A percentile compares a stretch with the other conserved stretches of the same genome.
These are phyloP conservation scores for Dryadomyces quercivorus DNA, from an alignment of 2,329 filamentous ascomycete species.

Conservation along the genomic window DNA sequence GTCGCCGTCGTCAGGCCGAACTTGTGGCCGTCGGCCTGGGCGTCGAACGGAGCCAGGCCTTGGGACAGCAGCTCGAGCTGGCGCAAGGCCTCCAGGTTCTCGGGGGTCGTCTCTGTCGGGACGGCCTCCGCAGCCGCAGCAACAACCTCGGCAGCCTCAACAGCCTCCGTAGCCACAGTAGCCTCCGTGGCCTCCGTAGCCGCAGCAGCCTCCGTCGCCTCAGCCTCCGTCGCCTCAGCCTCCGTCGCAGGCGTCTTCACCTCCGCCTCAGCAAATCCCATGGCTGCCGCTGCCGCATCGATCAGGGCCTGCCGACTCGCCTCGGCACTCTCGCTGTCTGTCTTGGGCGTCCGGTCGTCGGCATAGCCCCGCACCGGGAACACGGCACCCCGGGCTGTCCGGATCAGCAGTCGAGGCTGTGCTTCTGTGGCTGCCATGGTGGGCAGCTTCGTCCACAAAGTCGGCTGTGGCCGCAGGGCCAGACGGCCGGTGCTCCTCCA, in stretches of 20 bases:
- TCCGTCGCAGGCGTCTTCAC: no score
- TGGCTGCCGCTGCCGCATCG: background rate
- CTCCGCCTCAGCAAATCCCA: background rate
- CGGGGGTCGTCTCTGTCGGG: slow-evolving; percentile 14
- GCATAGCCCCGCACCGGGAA: background rate
- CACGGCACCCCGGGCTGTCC: background rate
- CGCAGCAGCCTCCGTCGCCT: background rate
- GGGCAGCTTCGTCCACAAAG: background rate
- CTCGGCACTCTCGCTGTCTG: background rate
- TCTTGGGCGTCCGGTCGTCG: background rate
- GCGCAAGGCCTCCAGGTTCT: slow-evolving; percentile 29
- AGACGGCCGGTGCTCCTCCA: slow-evolving; percentile 25
- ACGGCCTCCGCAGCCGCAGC: background rate
- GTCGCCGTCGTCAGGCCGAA: slow-evolving; percentile 53
- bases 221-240: background rate
- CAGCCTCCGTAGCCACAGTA: background rate
- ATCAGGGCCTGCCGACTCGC: no score
- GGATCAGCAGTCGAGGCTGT: background rate
- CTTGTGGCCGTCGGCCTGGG: slow-evolving; percentile 48
- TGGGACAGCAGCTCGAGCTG: slow-evolving; percentile 21
- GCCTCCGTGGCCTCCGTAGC: background rate
- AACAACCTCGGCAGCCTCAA: no score
- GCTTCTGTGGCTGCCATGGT: background rate
- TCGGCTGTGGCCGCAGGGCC: slow-evolving; percentile 18
- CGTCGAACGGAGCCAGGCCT: slow-evolving; percentile 20